Evolutionary conservation across 306 rosid species (phyloP).

Genomic region (Cajanus cajan): DNA sequence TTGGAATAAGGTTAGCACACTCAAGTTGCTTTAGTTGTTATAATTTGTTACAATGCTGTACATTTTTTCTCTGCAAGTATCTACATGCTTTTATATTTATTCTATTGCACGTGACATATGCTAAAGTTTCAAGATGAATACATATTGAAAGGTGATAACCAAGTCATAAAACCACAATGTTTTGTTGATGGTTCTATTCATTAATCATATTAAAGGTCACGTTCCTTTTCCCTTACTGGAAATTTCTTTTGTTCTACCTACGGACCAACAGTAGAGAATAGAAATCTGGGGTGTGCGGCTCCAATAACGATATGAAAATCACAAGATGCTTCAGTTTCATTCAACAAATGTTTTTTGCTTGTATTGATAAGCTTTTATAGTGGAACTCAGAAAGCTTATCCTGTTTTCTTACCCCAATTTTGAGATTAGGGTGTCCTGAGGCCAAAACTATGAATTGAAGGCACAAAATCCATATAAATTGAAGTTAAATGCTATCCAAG

Average conservation of each 20-base stretch:
- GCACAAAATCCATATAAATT: slow-evolving; percentile 17
- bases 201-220: slow-evolving; percentile 7
- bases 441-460: neutral
- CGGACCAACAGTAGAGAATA: neutral
- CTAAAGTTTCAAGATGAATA: neutral
- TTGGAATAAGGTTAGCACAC: slow-evolving; percentile 75
- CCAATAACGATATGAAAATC: neutral
- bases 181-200: neutral
- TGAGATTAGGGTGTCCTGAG: neutral
- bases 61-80: neutral
- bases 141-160: neutral
- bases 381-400: neutral
- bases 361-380: too few species aligned
- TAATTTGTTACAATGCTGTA: slow-evolving; percentile 16
- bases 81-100: neutral
- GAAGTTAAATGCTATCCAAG: slow-evolving; percentile 4
- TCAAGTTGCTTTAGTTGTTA: slow-evolving; percentile 5
- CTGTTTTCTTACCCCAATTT: neutral
- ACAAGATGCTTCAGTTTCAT: slow-evolving; percentile 1
- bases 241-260: slow-evolving; percentile 1
- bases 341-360: slow-evolving; percentile 5
- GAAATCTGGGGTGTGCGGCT: neutral
- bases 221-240: neutral
- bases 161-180: neutral
- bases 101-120: slow-evolving; percentile 6